Conservation (phyloP, 2,329 filamentous ascomycete species). For the Trichoderma arundinaceum region DNA sequence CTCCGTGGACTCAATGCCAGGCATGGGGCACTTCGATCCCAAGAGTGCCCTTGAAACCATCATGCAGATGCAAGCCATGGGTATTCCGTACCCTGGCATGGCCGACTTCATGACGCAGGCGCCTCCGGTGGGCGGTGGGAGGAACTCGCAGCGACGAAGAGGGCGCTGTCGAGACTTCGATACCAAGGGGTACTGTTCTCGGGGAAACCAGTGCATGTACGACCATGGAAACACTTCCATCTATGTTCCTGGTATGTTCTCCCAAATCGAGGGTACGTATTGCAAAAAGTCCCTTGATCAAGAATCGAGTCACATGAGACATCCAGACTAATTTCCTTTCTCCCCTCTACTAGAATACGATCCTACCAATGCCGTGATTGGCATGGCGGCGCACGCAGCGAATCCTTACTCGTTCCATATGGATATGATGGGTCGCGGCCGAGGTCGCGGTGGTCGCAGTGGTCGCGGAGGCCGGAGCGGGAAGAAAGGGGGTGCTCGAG, state of each 20-base stretch:
- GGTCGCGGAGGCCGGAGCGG: constrained; percentile 44
- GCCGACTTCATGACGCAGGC: constrained; percentile 46
- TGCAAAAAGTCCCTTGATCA: neutral
- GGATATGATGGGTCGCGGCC: constrained; percentile 40
- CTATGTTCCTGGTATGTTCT: constrained; percentile 43
- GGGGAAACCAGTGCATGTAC: constrained; percentile 69
- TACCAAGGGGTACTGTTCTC: constrained; percentile 72
- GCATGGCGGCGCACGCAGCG: constrained; percentile 34
- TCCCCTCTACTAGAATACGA: constrained; percentile 42
- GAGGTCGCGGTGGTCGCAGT: constrained; percentile 47
- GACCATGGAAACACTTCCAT: constrained; percentile 67
- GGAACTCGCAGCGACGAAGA: constrained; percentile 45
- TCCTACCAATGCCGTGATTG: constrained; percentile 41
- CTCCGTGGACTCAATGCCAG: constrained; percentile 28
- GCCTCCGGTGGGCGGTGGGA: constrained; percentile 35
- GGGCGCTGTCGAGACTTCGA: constrained; percentile 72
- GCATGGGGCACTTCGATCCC: constrained; percentile 60
- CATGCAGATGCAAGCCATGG: constrained; percentile 65
- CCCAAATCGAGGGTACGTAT: constrained; percentile 40
- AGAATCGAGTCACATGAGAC: neutral
- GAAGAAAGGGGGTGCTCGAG: constrained; percentile 49
- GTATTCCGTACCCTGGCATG: constrained; percentile 50
- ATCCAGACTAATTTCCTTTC: constrained; percentile 31
- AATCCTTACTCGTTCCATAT: constrained; percentile 36
- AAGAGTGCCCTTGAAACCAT: constrained; percentile 67